A percentile compares a stretch with the other conserved stretches of the same genome.
Evolutionary conservation across 192 early-diverging fungal species (phyloP).

Genomic region (Chytriomyces sp.): DNA sequence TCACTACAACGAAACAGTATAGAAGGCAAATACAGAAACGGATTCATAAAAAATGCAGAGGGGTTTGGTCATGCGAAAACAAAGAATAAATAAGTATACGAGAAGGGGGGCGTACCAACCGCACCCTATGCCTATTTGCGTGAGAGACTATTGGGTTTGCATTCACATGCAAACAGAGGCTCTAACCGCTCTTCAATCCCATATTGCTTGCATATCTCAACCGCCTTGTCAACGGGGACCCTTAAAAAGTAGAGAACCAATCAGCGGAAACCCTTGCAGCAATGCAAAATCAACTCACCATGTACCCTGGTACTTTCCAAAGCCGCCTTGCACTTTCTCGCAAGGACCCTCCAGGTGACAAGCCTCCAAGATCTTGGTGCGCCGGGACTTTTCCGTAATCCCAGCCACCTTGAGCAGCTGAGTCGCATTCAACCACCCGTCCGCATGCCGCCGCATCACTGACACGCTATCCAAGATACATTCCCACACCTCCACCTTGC

Average conservation of each 20-base stretch:
- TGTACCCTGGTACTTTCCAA: conserved; percentile 60
- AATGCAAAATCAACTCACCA: conserved; percentile 34
- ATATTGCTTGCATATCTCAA: conserved; percentile 44
- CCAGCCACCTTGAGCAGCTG: conserved; percentile 60
- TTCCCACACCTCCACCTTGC: conserved; percentile 53
- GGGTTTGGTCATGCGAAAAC: not conserved
- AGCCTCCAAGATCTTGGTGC: conserved; percentile 57
- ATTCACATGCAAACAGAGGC: conserved; percentile 37
- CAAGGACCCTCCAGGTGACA: conserved; percentile 33
- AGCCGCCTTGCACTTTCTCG: conserved; percentile 61
- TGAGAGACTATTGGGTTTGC: not conserved
- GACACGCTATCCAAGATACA: conserved; percentile 22
- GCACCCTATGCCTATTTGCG: too few relatives aligned
- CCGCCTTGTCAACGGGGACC: conserved; percentile 49
- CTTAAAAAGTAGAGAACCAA: conserved; percentile 31
- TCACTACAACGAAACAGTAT: not conserved
- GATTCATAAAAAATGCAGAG: not conserved
- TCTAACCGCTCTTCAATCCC: conserved; percentile 31
- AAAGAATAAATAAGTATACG: not conserved
- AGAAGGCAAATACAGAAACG: not conserved
- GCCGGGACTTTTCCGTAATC: conserved; percentile 48
- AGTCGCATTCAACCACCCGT: conserved; percentile 59
- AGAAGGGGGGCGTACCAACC: too few relatives aligned
- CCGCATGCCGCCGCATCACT: conserved; percentile 51
- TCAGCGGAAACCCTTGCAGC: too few relatives aligned